Conservation (phyloP, 768 basidiomycete genomes). For the Hypholoma sublateritium region DNA sequence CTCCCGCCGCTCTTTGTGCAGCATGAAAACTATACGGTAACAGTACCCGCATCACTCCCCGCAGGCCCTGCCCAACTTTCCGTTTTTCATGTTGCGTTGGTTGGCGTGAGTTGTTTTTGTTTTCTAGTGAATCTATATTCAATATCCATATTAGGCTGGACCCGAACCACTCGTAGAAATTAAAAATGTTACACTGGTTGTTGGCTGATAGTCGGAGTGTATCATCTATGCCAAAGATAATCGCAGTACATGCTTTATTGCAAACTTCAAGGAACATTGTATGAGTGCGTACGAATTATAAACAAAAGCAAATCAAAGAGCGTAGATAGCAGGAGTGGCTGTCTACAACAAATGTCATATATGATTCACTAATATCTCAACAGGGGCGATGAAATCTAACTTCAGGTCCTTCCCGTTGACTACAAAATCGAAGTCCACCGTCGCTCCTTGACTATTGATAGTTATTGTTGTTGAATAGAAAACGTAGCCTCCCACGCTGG, state of each 20-base stretch:
- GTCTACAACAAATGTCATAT: no score
- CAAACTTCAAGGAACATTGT: no score
- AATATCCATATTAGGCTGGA: background rate
- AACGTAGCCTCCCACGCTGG: background rate
- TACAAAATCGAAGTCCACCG: background rate
- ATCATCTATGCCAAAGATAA: no score
- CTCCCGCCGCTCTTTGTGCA: background rate
- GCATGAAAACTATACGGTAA: background rate
- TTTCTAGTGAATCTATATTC: background rate
- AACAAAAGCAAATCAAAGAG: no score
- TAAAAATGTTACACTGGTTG: background rate
- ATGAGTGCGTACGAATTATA: no score
- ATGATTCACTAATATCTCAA: background rate
- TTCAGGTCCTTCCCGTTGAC: background rate
- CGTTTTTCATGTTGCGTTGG: background rate
- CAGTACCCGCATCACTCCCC: background rate
- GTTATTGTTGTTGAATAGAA: background rate
- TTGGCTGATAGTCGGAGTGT: background rate
- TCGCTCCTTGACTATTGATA: background rate
- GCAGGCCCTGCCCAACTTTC: background rate
- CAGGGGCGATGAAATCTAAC: background rate
- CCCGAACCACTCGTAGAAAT: background rate
- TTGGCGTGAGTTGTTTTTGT: background rate
- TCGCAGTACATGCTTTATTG: no score
- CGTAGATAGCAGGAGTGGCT: no score